These are phyloP conservation scores for Coprinopsis marcescibilis DNA, from an alignment of 768 basidiomycete species.

Conservation along the genomic window DNA sequence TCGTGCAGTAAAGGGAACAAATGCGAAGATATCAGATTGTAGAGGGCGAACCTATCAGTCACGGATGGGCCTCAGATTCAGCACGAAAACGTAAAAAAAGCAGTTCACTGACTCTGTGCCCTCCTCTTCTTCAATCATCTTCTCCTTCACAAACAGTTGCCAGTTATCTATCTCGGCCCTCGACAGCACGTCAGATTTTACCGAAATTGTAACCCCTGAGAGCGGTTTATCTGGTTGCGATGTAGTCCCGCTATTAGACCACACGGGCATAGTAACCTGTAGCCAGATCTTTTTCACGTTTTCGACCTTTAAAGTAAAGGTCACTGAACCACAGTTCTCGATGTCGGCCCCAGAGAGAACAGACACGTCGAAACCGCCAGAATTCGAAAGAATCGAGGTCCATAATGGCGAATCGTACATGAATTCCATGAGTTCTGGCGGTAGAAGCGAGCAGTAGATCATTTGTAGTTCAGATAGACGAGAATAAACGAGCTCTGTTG, in stretches of 20 bases:
- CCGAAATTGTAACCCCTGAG: conserved; percentile 19
- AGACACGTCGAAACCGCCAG: not conserved
- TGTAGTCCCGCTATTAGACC: not conserved
- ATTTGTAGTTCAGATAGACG: conserved; percentile 52
- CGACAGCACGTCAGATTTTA: conserved; percentile 43
- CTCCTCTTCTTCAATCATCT: conserved; percentile 27
- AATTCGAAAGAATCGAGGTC: not conserved
- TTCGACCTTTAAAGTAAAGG: conserved; percentile 9
- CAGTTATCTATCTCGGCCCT: conserved; percentile 46
- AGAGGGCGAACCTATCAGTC: conserved; percentile 54
- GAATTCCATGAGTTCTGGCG: conserved; percentile 48
- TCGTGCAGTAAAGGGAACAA: conserved; percentile 53
- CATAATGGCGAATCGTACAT: conserved; percentile 14
- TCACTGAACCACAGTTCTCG: conserved; percentile 9
- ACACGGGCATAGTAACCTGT: conserved; percentile 9
- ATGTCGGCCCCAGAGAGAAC: not conserved
- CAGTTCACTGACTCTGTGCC: conserved; percentile 28
- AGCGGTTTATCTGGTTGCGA: too few relatives aligned
- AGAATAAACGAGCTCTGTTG: too few relatives aligned
- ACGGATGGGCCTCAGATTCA: not conserved
- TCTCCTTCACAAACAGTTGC: conserved; percentile 35
- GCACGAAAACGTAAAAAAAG: conserved; percentile 8
- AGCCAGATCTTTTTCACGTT: conserved; percentile 4
- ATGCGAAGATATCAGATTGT: conserved; percentile 51
- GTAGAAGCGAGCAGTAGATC: conserved; percentile 57